Evolutionary conservation across 495 filamentous ascomycete genomes (phyloP), one percentile per base, ranked within the genome.

Genomic region (Aspergillus ellipticus): DNA sequence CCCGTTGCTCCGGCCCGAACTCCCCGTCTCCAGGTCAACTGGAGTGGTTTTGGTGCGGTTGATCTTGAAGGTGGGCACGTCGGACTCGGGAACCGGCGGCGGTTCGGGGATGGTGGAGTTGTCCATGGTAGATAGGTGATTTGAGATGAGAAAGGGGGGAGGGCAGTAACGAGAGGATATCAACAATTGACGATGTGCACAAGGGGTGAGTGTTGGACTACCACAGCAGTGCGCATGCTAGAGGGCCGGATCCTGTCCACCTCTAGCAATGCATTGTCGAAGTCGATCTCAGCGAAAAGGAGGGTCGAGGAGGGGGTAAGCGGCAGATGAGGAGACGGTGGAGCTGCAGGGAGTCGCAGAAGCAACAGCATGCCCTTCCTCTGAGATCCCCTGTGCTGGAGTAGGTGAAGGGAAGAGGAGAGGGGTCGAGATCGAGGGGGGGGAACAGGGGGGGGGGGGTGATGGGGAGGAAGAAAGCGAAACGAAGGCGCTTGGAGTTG

Each of bases 1-100:
- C 31, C 72, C 66, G 69, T 74, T 73, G 61, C 74, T 74, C 51
- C 71, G 67, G 49, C 59, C 58, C 4, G 72, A 70, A 49, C 60
- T 70, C 22, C 60, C 67, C 56, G 67, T 58, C 51, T 76, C 74
- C 4, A 68, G 56, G 19, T 75, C 73, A 6, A 65, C 65, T 7
- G 69, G 65, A 11, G 64, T 61, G 3, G 66, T 74, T 54, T 65
- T 66, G 56, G 63, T 64, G 51, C 73, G 73, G 22, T 58, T 61
- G 17, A 64, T 55, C 63, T 63, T 56, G 24, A 58, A 46, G 33
- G 55, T 56, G 49, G 59, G 60, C 9, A 61, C 54, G 48, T 73
- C 72, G 45, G 66, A 69, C 7, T 66, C 64, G 45, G 57, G 55
- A 41, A 54, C 49, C 41, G 61, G 55, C 15, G 58, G 47, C 35